phyloP scores from a whole-genome alignment of 2,329 filamentous ascomycete genomes.

The Thielaviopsis populi region DNA sequence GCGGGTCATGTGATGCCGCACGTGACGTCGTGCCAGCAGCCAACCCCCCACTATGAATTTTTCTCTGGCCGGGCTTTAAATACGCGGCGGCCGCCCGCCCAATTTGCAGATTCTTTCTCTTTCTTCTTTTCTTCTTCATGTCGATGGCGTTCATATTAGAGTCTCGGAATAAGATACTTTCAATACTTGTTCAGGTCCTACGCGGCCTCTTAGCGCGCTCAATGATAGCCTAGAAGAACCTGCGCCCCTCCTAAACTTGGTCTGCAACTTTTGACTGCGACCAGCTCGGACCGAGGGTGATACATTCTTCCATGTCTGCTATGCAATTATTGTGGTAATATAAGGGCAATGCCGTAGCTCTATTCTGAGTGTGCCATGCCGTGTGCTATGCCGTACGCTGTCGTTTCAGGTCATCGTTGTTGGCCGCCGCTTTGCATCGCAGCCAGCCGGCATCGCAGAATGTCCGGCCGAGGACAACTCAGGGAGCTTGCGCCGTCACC shows the following conservation, averaged over 20 bases:
- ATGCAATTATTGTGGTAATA: background rate
- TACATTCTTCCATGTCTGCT: conserved; percentile 15
- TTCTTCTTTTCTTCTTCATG: conserved; percentile 50
- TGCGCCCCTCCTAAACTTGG: conserved; percentile 51
- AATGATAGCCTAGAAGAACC: conserved; percentile 82
- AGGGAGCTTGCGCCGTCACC: conserved; percentile 62
- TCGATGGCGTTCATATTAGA: conserved; percentile 92
- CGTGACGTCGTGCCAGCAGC: background rate
- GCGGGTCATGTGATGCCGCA: background rate
- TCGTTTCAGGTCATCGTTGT: too few relatives aligned
- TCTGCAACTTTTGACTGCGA: conserved; percentile 37
- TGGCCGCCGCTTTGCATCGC: background rate
- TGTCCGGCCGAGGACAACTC: conserved; percentile 70
- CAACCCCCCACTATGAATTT: conserved; percentile 2
- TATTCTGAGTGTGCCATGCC: background rate
- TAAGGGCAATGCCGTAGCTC: background rate
- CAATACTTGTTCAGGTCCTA: conserved; percentile 87
- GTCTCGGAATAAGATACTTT: conserved; percentile 82
- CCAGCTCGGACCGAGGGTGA: conserved; percentile 21
- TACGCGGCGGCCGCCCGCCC: background rate
- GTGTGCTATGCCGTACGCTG: too few relatives aligned
- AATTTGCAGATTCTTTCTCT: conserved; percentile 21
- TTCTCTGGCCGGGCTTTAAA: conserved; percentile 10
- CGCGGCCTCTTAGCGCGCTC: conserved; percentile 85
- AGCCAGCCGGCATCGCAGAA: conserved; percentile 40